phyloP scores from a whole-genome alignment of 768 basidiomycete species.

The Pulveroboletus sp. region DNA sequence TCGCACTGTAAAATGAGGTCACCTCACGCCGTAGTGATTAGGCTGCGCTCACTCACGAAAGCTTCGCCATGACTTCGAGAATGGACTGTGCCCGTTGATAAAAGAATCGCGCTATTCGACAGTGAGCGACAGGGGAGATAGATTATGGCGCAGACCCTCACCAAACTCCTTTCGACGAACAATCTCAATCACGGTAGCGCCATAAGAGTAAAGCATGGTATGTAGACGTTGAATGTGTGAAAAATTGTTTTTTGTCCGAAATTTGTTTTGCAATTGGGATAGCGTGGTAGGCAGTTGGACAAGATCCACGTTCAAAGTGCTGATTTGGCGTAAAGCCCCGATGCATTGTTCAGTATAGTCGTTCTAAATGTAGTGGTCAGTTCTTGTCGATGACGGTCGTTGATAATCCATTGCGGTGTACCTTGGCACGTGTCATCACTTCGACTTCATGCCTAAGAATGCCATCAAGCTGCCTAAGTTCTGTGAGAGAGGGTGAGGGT shows the following conservation, averaged over 20 bases:
- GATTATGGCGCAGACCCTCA: constrained; percentile 31
- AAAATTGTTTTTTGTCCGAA: constrained; percentile 78
- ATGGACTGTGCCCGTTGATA: constrained; percentile 76
- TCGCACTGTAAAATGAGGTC: constrained; percentile 41
- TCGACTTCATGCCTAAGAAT: constrained; percentile 58
- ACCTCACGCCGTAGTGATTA: constrained; percentile 1
- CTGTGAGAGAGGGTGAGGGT: constrained; percentile 32
- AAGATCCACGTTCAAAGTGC: constrained; percentile 75
- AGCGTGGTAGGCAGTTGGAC: constrained; percentile 67
- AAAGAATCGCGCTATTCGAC: constrained; percentile 63
- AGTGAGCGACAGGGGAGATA: constrained; percentile 3
- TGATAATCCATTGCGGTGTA: constrained; percentile 19
- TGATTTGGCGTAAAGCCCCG: constrained; percentile 66
- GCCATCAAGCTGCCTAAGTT: constrained; percentile 60
- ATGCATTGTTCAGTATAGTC: constrained; percentile 66
- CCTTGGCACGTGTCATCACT: constrained; percentile 52
- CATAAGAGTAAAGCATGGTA: constrained; percentile 88
- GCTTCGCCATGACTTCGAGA: constrained; percentile 80
- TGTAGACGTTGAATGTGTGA: constrained; percentile 88
- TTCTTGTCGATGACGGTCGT: neutral
- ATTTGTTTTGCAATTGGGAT: constrained; percentile 60
- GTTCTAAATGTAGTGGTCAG: constrained; percentile 46
- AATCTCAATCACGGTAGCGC: constrained; percentile 85
- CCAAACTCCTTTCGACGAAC: constrained; percentile 88
- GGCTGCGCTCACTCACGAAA: constrained; percentile 55